A percentile compares a stretch with the other conserved stretches of the same genome.
Conservation (phyloP, 176 grass and related monocot genomes). For the Eragrostis curvula region DNA sequence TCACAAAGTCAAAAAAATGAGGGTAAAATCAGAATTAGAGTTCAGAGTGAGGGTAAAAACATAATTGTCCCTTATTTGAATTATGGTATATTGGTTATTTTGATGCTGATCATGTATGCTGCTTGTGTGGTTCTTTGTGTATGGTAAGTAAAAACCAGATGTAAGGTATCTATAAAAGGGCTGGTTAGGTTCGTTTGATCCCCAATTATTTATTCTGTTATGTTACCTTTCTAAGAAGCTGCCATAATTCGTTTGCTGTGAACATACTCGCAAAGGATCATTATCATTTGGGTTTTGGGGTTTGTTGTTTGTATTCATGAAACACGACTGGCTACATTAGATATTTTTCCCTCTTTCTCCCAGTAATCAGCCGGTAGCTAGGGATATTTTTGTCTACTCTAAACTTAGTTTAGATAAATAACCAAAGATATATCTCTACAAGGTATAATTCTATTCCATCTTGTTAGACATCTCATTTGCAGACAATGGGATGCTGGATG, state of each 20-base stretch:
- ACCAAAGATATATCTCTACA: neutral
- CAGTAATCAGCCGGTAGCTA: neutral
- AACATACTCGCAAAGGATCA: neutral
- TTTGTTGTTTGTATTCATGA: neutral
- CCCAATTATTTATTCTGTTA: constrained; percentile 5
- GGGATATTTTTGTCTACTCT: neutral
- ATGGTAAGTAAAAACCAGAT: neutral
- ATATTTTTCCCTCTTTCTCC: neutral
- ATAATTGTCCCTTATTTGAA: too few species aligned
- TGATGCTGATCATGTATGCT: neutral
- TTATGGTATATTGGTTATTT: neutral
- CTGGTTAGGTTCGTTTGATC: neutral
- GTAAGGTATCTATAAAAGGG: neutral
- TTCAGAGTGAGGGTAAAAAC: too few species aligned
- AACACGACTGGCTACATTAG: neutral
- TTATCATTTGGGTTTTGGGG: neutral
- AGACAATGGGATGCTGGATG: neutral
- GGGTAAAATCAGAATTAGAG: too few species aligned
- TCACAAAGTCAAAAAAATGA: too few species aligned
- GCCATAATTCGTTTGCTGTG: neutral
- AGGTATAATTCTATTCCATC: neutral
- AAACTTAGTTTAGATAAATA: constrained; percentile 1
- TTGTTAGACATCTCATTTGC: neutral
- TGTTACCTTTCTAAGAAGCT: neutral
- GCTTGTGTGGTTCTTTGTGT: neutral